Evolutionary conservation across 176 grass and related monocot genomes (phyloP).

Genomic region (Oryza australiensis): DNA sequence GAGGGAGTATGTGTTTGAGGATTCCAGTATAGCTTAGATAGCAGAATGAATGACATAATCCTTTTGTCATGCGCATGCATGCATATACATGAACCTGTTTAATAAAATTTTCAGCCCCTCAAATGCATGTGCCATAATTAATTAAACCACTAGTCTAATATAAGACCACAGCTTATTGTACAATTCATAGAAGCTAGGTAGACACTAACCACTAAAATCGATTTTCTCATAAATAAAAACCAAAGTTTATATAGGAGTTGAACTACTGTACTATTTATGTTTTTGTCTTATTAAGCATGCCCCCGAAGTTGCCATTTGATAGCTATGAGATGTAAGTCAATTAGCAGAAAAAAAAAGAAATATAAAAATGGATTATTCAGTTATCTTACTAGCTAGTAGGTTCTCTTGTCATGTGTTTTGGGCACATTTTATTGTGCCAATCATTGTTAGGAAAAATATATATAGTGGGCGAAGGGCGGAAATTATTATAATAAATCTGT

Average conservation of each 20-base stretch:
- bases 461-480: constrained; percentile 25
- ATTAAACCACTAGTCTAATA: too few relatives aligned
- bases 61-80: constrained; percentile 7
- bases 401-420: not conserved
- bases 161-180: too few relatives aligned
- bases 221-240: not conserved
- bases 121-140: not conserved
- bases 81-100: not conserved
- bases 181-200: not conserved
- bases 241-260: constrained; percentile 4
- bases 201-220: not conserved
- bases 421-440: constrained; percentile 31
- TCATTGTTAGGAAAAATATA: constrained; percentile 38
- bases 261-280: constrained; percentile 17
- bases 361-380: not conserved
- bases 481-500: constrained; percentile 18
- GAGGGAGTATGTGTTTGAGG: not conserved
- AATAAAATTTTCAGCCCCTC: not conserved
- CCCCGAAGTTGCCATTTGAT: not conserved
- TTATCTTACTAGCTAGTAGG: not conserved
- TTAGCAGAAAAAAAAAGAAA: not conserved
- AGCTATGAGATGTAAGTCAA: not conserved
- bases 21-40: not conserved
- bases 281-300: not conserved
- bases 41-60: constrained; percentile 8